phyloP scores from a whole-genome alignment of 2,329 filamentous ascomycete species.

The Cordyceps fumosorosea region DNA sequence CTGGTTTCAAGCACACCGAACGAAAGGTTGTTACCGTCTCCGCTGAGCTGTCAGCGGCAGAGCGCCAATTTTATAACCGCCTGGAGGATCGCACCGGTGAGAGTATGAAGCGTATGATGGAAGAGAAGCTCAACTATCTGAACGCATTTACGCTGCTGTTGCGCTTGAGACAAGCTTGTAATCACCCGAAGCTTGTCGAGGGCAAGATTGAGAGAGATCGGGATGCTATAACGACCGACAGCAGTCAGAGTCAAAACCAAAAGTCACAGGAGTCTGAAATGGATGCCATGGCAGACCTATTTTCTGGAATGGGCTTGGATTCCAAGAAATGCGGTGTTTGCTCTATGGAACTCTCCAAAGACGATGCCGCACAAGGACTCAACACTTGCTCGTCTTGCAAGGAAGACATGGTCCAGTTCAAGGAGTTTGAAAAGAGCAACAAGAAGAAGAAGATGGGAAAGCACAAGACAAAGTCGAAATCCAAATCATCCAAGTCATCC shows the following conservation, averaged over 20 bases:
- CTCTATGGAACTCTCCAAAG: slow-evolving; percentile 56
- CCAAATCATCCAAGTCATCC: slow-evolving; percentile 15
- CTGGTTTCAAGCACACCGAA: slow-evolving; percentile 84
- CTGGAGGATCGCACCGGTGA: slow-evolving; percentile 79
- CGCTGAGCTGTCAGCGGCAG: slow-evolving; percentile 70
- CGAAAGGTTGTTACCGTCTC: slow-evolving; percentile 78
- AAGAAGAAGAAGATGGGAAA: slow-evolving; percentile 32
- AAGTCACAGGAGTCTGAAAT: slow-evolving; percentile 57
- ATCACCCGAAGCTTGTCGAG: slow-evolving; percentile 84
- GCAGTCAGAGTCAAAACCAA: slow-evolving; percentile 40
- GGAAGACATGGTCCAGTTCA: slow-evolving; percentile 62
- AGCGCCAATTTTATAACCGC: slow-evolving; percentile 78
- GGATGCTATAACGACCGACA: slow-evolving; percentile 68
- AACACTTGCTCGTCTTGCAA: slow-evolving; percentile 67
- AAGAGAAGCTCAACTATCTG: slow-evolving; percentile 77
- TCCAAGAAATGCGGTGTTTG: slow-evolving; percentile 80
- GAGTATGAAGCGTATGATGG: slow-evolving; percentile 85
- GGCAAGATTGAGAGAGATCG: slow-evolving; percentile 81
- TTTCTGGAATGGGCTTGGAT: slow-evolving; percentile 75
- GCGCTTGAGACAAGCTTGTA: slow-evolving; percentile 85
- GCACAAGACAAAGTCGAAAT: slow-evolving; percentile 18
- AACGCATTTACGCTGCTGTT: slow-evolving; percentile 90
- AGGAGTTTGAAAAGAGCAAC: slow-evolving; percentile 28
- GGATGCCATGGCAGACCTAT: slow-evolving; percentile 77
- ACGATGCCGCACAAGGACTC: slow-evolving; percentile 33